Base-by-base conservation (phyloP, 2,329 filamentous ascomycete species). In the Pestalotiopsis sp. region DNA sequence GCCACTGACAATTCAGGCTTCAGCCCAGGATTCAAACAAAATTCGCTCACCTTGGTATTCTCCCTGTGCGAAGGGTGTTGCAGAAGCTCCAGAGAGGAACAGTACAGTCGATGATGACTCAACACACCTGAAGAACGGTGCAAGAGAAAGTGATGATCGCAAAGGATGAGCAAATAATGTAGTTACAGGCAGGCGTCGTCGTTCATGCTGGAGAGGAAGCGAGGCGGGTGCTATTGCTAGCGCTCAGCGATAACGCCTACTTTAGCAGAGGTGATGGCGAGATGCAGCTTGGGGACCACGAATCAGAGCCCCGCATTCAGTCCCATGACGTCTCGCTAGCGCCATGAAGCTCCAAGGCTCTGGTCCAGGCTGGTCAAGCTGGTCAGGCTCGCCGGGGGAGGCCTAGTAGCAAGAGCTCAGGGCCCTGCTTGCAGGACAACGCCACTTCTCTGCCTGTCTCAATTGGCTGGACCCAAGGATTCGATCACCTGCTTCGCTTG, bases 281-380 rank as follows among this genome's bases (percentile, higher is more conserved):
- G 31, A n/a, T 17, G 27, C 27, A 36, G n/a, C 12, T 39, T 20
- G n/a, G 13, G 14, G 17, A 36, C 59, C 59, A 39, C 61, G 61
- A 64, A 64, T 64, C 61, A 64, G 61, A 64, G 61, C 61, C 61
- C 61, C 38, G 38, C 38, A 45, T 25, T 12, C n/a, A 39, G 39
- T 64, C 61, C 61, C 61, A 64, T 64, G 61, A 64, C 61, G 39
- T 64, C 59, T 62, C 57, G 57, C 57, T 59, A 27, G 57, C 57
- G 27, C 38, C 61, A 39, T 39, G 23, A 49, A 25, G 20, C 20
- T 13, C 5, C 12, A 31, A 31, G 31, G 17, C 41, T 23, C n/a
- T n/a, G n/a, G n/a, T 39, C 23, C 57, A 59, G 57, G 23, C 57
- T 36, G n/a, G 14, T 13, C 57, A 59, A 25, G 23, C 57, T 36